Evolutionary conservation across 1,284 basidiomycete genomes (phyloP), one percentile per base, ranked within the genome.

Genomic region (Erythrobasidium hasegawianum): DNA sequence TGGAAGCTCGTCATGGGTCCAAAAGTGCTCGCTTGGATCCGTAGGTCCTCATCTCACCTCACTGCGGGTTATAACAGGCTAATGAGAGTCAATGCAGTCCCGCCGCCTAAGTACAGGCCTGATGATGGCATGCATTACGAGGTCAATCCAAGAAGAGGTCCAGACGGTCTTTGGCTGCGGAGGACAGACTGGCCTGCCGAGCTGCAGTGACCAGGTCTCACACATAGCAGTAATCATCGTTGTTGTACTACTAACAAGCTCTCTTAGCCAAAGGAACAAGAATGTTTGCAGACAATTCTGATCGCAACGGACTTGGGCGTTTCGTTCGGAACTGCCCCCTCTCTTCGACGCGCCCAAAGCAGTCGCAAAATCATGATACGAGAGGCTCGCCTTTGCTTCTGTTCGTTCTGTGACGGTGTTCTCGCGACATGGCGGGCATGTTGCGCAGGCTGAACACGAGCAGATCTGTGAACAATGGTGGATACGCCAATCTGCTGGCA

Each of bases 1-100:
- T 92, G 88, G 88, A 82, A 83, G 71, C 81, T 83, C 59, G 85
- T 86, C 26, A 90, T 93, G 87, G 90, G 90, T 5, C 74, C 73
- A 45, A 81, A 78, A 65, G 76, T 77, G 64, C 81, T 81, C 76
- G 83, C 83, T 26, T 91, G 89, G 89, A 80, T 90, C 69, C 38
- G 33, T 33, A 11, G 11, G 33, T 33, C 33, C 11, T 33, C 5
- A 33, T 33, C 33, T 33, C n/a, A n/a, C n/a, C 4, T 33, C 33
- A 11, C 33, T 33, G 70, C 71, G 57, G 4, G 69, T 69, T 22
- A 7, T 11, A 18, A 9, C 14, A 10, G n/a, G n/a, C n/a, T n/a
- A n/a, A n/a, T n/a, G n/a, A n/a, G n/a, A n/a, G n/a, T n/a, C n/a
- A n/a, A n/a, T 33, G 33, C 11, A 33, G 33, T 14, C 18, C 45